These are phyloP conservation scores for Malus hybrid DNA, from an alignment of 331 rosid genomes.

Conservation along the genomic window DNA sequence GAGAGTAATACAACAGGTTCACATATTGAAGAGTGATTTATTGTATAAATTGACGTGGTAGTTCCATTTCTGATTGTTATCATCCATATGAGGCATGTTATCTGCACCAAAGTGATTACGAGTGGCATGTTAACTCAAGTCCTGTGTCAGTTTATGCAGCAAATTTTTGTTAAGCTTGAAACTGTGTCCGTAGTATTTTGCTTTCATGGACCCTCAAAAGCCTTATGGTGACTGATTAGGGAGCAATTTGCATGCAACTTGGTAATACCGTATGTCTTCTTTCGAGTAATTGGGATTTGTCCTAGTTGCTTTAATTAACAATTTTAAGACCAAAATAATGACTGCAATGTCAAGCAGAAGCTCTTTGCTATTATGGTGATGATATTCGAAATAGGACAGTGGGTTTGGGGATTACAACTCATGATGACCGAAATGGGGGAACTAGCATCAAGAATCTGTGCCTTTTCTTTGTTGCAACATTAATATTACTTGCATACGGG, in stretches of 20 bases:
- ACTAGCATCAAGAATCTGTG: neutral
- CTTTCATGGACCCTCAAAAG: neutral
- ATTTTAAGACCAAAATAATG: neutral
- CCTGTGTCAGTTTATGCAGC: neutral
- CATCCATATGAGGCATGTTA: neutral
- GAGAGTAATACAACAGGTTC: neutral
- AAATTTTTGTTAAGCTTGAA: neutral
- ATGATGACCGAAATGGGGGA: neutral
- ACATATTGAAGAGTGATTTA: neutral
- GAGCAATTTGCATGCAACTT: neutral
- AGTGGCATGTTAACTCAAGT: neutral
- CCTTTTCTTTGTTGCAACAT: neutral
- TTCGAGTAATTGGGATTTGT: neutral
- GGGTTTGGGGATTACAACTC: neutral
- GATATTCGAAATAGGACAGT: neutral
- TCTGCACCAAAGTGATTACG: neutral
- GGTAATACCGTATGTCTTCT: neutral
- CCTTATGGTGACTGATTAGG: neutral
- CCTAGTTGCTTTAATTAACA: neutral
- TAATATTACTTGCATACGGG: neutral
- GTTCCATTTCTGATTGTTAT: neutral
- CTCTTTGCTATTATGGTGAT: neutral
- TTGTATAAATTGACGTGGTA: neutral
- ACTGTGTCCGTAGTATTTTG: neutral
- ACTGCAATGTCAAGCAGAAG: neutral